Conservation (phyloP, 2,329 filamentous ascomycete species). For the Colletotrichum viniferum region DNA sequence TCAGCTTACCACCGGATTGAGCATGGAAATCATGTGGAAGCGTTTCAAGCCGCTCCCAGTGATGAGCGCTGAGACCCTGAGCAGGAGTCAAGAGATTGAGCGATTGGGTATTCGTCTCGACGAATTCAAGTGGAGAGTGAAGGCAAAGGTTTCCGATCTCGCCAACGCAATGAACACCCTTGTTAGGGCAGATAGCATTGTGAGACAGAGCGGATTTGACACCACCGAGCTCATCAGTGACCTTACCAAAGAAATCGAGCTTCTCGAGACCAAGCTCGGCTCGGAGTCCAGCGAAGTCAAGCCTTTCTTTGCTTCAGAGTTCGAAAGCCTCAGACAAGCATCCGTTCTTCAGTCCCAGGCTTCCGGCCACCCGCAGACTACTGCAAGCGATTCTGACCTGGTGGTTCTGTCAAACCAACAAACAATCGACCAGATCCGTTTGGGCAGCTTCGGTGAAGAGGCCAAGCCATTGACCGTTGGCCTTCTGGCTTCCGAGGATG, state of each 20-base stretch:
- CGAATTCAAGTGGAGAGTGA: constrained; percentile 61
- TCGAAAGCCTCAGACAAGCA: constrained; percentile 62
- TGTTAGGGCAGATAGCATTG: constrained; percentile 59
- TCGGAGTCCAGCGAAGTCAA: constrained; percentile 42
- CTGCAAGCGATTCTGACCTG: constrained; percentile 39
- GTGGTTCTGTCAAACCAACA: constrained; percentile 53
- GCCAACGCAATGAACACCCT: constrained; percentile 59
- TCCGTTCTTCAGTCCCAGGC: constrained; percentile 43
- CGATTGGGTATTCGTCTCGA: constrained; percentile 65
- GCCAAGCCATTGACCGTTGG: constrained; percentile 12
- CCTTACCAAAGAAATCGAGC: constrained; percentile 54
- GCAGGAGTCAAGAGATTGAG: constrained; percentile 56
- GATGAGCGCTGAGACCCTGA: constrained; percentile 47
- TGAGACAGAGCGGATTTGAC: constrained; percentile 49
- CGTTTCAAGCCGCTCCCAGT: constrained; percentile 68
- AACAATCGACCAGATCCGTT: constrained; percentile 46
- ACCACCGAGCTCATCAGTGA: constrained; percentile 53
- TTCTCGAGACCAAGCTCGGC: constrained; percentile 52
- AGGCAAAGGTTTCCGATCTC: constrained; percentile 55
- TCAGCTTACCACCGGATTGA: constrained; percentile 74
- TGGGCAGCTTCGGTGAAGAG: constrained; percentile 23
- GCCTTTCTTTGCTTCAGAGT: constrained; percentile 59
- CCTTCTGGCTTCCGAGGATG: constrained; percentile 10
- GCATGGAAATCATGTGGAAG: constrained; percentile 82
- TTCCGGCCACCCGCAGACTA: not conserved